Percentiles rank a stretch among this genome's conserved stretches.
Evolutionary conservation across 768 basidiomycete genomes (phyloP).

Genomic region (Pleurotus ostreatus): DNA sequence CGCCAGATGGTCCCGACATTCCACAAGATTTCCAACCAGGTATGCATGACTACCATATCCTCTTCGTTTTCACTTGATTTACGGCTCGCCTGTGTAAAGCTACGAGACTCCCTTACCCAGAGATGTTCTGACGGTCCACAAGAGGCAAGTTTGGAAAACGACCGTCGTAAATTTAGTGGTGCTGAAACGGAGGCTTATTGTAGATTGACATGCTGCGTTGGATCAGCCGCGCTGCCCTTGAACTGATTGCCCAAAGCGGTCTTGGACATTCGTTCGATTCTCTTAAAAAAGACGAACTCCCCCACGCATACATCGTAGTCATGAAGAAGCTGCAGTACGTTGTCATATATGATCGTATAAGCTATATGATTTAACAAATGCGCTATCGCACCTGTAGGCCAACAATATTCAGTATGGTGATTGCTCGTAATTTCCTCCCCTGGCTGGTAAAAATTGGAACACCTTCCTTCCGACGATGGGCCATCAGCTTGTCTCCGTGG

Average conservation of each 20-base stretch:
- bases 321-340: constrained; percentile 15
- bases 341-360: not conserved
- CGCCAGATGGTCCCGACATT: constrained; percentile 26
- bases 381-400: constrained; percentile 14
- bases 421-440: constrained; percentile 21
- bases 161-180: not conserved
- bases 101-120: not conserved
- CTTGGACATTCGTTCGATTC: constrained; percentile 31
- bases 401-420: constrained; percentile 14
- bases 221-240: constrained; percentile 29
- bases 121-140: not conserved
- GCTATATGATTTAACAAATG: too few species aligned
- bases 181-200: not conserved
- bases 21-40: constrained; percentile 13
- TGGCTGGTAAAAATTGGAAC: constrained; percentile 19
- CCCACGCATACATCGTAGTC: constrained; percentile 13
- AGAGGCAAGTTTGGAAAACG: not conserved
- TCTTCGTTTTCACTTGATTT: not conserved
- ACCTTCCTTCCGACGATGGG: constrained; percentile 20
- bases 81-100: constrained; percentile 7
- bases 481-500: constrained; percentile 21
- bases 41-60: not conserved
- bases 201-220: constrained; percentile 25
- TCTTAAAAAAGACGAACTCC: constrained; percentile 14
- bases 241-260: constrained; percentile 30